Evolutionary conservation across 257 asterid species (phyloP).

Genomic region (Gardenia jasminoides): DNA sequence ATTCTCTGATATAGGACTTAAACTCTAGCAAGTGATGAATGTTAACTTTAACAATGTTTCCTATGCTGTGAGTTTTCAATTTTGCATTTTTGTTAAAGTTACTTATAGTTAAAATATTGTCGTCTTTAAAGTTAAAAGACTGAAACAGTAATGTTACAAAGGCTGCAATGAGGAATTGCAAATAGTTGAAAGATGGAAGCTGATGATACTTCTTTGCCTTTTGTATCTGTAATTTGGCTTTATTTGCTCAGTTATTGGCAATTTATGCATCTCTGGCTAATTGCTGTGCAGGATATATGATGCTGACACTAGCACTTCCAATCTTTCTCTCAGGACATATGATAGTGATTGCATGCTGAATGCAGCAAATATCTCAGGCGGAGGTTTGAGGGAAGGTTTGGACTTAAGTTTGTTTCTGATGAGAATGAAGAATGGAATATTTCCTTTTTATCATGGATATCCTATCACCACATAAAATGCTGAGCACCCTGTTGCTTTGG

Average conservation of each 20-base stretch:
- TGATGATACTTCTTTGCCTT: background rate
- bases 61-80: too few relatives aligned
- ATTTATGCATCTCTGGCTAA: background rate
- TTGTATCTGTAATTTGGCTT: background rate
- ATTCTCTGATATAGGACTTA: too few relatives aligned
- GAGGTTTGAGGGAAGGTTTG: background rate
- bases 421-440: background rate
- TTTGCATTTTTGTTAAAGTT: too few relatives aligned
- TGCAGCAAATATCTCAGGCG: background rate
- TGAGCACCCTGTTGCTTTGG: background rate
- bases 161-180: too few relatives aligned
- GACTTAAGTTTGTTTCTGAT: background rate
- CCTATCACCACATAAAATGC: background rate
- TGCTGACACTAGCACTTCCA: slow-evolving; percentile 9
- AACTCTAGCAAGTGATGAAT: too few relatives aligned
- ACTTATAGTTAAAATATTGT: too few relatives aligned
- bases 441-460: background rate
- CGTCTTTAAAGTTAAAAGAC: too few relatives aligned
- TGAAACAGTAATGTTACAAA: too few relatives aligned
- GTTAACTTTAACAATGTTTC: too few relatives aligned
- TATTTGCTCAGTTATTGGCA: background rate
- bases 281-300: background rate
- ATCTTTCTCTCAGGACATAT: background rate
- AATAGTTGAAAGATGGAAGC: too few relatives aligned
- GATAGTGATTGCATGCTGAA: background rate